These are phyloP conservation scores for Yamadazyma triangularis DNA, from an alignment of 1,139 yeast species.

Conservation along the genomic window DNA sequence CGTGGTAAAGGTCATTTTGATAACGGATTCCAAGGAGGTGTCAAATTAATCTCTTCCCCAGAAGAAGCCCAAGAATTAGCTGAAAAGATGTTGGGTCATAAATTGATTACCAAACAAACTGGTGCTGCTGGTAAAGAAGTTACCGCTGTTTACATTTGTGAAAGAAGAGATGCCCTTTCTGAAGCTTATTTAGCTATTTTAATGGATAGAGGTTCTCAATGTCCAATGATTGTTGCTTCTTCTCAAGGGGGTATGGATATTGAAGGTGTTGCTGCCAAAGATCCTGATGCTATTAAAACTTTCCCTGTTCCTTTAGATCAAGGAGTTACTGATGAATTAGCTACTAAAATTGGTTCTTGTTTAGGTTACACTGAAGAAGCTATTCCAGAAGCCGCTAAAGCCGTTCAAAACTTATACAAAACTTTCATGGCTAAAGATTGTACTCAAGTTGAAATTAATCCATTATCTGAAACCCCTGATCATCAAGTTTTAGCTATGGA, in stretches of 20 bases:
- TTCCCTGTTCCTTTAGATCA: conserved; percentile 71
- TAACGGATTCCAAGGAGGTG: conserved; percentile 96
- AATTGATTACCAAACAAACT: conserved; percentile 95
- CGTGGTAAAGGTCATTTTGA: conserved; percentile 99
- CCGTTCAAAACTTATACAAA: conserved; percentile 82
- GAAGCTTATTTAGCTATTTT: conserved; percentile 95
- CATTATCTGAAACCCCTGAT: conserved; percentile 89
- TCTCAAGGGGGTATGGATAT: conserved; percentile 99
- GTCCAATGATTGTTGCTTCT: conserved; percentile 92
- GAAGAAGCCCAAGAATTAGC: conserved; percentile 87
- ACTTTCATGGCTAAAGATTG: conserved; percentile 90
- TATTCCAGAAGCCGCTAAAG: conserved; percentile 79
- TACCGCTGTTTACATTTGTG: conserved; percentile 93
- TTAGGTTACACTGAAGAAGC: conserved; percentile 82
- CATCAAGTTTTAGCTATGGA: conserved; percentile 96
- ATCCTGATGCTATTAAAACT: conserved; percentile 90
- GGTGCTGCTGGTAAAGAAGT: conserved; percentile 97
- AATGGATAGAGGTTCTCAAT: conserved; percentile 88
- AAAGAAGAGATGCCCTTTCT: conserved; percentile 87
- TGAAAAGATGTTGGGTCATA: conserved; percentile 84
- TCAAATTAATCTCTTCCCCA: conserved; percentile 79
- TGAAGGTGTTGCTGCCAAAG: conserved; percentile 93
- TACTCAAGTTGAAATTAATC: conserved; percentile 98
- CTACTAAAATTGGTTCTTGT: conserved; percentile 69
- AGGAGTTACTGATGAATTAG: conserved; percentile 80